Percentiles rank a stretch among this genome's conserved stretches.
phyloP scores from a whole-genome alignment of 2,329 filamentous ascomycete species.

The Phialophora chinensis region DNA sequence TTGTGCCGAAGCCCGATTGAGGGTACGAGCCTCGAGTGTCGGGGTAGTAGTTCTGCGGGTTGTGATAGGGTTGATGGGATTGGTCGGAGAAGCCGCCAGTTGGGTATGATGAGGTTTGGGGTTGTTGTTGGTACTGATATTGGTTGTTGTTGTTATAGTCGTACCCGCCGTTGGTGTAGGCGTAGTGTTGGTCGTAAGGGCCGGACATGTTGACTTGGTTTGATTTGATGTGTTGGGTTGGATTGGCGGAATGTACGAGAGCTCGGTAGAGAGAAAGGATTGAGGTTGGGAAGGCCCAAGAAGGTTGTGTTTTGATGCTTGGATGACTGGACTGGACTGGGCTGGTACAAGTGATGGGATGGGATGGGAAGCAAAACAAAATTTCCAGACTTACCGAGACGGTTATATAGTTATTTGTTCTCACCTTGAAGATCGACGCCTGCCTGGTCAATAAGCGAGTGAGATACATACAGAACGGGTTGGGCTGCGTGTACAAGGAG shows the following conservation, averaged over 20 bases:
- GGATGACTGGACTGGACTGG: not conserved
- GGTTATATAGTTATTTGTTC: not conserved
- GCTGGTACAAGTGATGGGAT: not conserved
- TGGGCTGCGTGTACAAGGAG: not conserved
- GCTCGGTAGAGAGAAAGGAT: no score
- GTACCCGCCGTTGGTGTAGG: conserved; percentile 10
- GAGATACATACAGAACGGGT: not conserved
- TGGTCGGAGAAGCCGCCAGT: conserved; percentile 15
- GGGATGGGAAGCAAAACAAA: not conserved
- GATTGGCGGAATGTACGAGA: not conserved
- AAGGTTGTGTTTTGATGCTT: not conserved
- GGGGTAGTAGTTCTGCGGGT: conserved; percentile 20
- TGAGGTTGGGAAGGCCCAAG: no score
- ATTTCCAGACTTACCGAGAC: not conserved
- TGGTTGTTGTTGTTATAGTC: conserved; percentile 23
- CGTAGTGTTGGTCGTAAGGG: conserved; percentile 23
- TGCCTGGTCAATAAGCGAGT: not conserved
- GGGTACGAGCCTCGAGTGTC: conserved; percentile 13
- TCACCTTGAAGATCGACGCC: conserved; percentile 9
- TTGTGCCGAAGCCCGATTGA: conserved; percentile 8
- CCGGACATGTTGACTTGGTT: conserved; percentile 23
- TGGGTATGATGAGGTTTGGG: conserved; percentile 21
- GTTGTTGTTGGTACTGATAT: conserved; percentile 11
- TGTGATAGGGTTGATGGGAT: conserved; percentile 20
- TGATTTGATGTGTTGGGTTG: not conserved